A percentile compares a stretch with the other conserved stretches of the same genome.
Conservation (phyloP, 305 asterid species). For the Caryopteris hybrid region DNA sequence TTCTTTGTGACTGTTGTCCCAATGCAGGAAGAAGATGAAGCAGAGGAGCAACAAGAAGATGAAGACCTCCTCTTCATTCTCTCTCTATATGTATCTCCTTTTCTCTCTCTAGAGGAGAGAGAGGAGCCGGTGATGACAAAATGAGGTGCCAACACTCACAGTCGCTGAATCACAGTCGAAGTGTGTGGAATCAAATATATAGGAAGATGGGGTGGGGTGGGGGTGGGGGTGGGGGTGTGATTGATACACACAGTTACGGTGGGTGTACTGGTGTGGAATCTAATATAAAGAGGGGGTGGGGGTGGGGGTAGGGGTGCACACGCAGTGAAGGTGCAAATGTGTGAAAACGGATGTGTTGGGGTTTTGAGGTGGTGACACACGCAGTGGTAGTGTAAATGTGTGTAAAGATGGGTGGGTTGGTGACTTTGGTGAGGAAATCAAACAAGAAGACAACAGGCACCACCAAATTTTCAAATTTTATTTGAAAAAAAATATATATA, state of each 20-base stretch:
- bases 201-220: too few relatives aligned
- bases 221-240: too few relatives aligned
- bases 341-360: constrained; percentile 32
- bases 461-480: background rate
- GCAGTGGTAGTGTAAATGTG: constrained; percentile 22
- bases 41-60: constrained; percentile 28
- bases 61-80: constrained; percentile 39
- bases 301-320: background rate
- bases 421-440: background rate
- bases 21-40: constrained; percentile 55
- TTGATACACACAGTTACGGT: too few relatives aligned
- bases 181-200: background rate
- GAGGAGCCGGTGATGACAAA: too few relatives aligned
- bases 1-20: constrained; percentile 1
- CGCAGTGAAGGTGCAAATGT: background rate
- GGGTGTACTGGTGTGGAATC: constrained; percentile 31
- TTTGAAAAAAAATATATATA: too few relatives aligned
- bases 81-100: background rate
- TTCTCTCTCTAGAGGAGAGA: background rate
- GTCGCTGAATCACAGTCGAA: background rate
- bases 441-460: background rate
- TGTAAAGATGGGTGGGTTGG: background rate
- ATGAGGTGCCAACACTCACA: too few relatives aligned
- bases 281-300: background rate
- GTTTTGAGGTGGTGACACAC: background rate